These are phyloP conservation scores for Euphorbia tirucalli DNA, from an alignment of 345 rosid genomes.

Conservation along the genomic window DNA sequence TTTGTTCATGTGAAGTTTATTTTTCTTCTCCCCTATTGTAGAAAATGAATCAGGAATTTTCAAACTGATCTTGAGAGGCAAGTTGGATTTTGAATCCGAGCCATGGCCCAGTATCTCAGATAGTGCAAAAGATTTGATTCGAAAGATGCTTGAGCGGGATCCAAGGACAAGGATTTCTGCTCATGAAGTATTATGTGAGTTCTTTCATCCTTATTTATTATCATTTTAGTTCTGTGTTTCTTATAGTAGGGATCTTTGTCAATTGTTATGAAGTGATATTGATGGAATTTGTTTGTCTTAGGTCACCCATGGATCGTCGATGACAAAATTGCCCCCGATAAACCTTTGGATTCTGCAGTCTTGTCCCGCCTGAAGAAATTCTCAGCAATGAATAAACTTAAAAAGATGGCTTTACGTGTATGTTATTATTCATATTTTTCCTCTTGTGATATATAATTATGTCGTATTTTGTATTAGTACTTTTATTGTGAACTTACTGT, in stretches of 20 bases:
- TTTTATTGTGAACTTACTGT: constrained; percentile 10
- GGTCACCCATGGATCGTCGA: constrained; percentile 98
- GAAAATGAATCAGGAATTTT: constrained; percentile 98
- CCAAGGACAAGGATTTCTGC: constrained; percentile 81
- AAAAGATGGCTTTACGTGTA: constrained; percentile 97
- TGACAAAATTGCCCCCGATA: constrained; percentile 84
- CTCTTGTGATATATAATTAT: constrained; percentile 2
- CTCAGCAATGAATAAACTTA: constrained; percentile 92
- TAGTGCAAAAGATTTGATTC: constrained; percentile 81
- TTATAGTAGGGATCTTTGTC: background rate
- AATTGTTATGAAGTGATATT: background rate
- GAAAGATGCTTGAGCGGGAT: constrained; percentile 85
- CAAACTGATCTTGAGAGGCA: constrained; percentile 80
- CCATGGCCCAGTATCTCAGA: constrained; percentile 96
- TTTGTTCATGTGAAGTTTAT: background rate
- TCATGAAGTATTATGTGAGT: constrained; percentile 85
- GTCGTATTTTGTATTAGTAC: background rate
- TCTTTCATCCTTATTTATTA: constrained; percentile 14
- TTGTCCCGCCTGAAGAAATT: constrained; percentile 88
- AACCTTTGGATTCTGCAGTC: constrained; percentile 93
- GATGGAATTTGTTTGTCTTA: constrained; percentile 25
- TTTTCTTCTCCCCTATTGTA: constrained; percentile 29
- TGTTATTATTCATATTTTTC: constrained; percentile 16
- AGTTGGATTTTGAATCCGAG: constrained; percentile 77
- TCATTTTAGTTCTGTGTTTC: background rate